Evolutionary conservation across 2,329 filamentous ascomycete genomes (phyloP).

Genomic region (Trichothecium roseum): DNA sequence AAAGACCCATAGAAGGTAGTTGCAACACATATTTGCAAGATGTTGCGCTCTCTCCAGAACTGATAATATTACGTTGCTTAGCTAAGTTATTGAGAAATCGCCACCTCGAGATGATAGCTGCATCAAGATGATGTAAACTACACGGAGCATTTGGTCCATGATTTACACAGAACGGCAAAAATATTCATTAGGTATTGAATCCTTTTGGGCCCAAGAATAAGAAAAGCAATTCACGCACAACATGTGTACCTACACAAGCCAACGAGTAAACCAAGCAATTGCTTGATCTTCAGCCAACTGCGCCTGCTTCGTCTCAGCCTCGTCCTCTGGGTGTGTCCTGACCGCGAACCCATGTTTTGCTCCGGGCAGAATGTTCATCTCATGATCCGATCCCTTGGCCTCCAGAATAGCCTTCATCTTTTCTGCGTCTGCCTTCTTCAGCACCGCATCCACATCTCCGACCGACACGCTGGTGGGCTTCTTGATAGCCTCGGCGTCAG

Average conservation of each 20-base stretch:
- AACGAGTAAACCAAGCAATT: constrained; percentile 19
- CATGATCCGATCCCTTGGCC: constrained; percentile 15
- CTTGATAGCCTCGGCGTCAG: constrained; percentile 30
- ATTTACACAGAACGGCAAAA: too few species aligned
- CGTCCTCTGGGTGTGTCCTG: constrained; percentile 20
- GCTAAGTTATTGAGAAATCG: too few species aligned
- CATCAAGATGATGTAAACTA: too few species aligned
- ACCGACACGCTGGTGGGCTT: constrained; percentile 34
- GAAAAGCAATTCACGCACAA: too few species aligned
- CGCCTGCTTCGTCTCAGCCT: constrained; percentile 22
- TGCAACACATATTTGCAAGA: too few species aligned
- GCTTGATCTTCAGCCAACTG: constrained; percentile 28
- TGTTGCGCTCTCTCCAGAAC: too few species aligned
- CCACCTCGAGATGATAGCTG: too few species aligned
- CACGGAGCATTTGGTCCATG: too few species aligned
- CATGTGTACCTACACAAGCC: background rate
- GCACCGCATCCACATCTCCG: constrained; percentile 29
- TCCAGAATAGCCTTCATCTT: constrained; percentile 20
- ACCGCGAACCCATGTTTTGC: constrained; percentile 31
- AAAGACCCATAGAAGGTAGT: too few species aligned
- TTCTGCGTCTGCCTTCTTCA: constrained; percentile 19
- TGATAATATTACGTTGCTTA: too few species aligned
- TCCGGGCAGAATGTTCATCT: constrained; percentile 20
- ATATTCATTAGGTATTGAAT: too few species aligned
- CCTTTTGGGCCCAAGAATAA: too few species aligned